A percentile compares a stretch with the other conserved stretches of the same genome.
These are phyloP conservation scores for Ambrosia trifida DNA, from an alignment of 129 eudicot genomes.

Conservation along the genomic window DNA sequence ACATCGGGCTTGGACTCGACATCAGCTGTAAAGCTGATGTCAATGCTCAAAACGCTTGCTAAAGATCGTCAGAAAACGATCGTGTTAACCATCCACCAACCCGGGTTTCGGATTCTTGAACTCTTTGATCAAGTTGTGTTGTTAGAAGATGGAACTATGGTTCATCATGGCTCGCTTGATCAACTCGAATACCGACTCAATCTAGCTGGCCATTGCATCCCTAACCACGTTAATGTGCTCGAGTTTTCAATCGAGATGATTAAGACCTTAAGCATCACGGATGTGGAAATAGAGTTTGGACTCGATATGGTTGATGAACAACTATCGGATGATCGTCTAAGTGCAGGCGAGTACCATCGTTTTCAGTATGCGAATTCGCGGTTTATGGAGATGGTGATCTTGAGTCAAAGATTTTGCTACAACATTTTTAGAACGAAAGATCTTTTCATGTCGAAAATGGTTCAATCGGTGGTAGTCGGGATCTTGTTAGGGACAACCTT, in stretches of 20 bases:
- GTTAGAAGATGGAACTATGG: conserved; percentile 47
- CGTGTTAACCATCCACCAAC: conserved; percentile 71
- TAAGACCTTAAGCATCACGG: conserved; percentile 34
- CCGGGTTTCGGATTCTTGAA: conserved; percentile 71
- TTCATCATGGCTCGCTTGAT: conserved; percentile 55
- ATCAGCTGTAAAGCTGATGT: conserved; percentile 63
- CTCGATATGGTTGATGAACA: neutral
- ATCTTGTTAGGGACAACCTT: conserved; percentile 56
- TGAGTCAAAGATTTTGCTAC: conserved; percentile 58
- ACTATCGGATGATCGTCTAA: conserved; percentile 2
- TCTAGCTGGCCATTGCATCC: conserved; percentile 50
- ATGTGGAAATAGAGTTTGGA: conserved; percentile 17
- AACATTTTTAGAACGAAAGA: conserved; percentile 67
- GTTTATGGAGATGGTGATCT: conserved; percentile 45
- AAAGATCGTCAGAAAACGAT: conserved; percentile 51
- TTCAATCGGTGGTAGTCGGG: conserved; percentile 50
- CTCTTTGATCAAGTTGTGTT: conserved; percentile 51
- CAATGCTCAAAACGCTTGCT: conserved; percentile 58
- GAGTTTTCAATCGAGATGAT: conserved; percentile 65
- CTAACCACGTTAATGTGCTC: conserved; percentile 61
- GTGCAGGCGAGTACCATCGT: conserved; percentile 27
- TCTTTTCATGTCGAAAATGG: conserved; percentile 47
- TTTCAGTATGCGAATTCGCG: conserved; percentile 39
- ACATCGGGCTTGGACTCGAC: conserved; percentile 74
- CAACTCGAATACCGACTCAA: conserved; percentile 49